Evolutionary conservation across 805 yeast genomes (phyloP), one percentile per base, ranked within the genome.

Genomic region (Yamadazyma sp.): DNA sequence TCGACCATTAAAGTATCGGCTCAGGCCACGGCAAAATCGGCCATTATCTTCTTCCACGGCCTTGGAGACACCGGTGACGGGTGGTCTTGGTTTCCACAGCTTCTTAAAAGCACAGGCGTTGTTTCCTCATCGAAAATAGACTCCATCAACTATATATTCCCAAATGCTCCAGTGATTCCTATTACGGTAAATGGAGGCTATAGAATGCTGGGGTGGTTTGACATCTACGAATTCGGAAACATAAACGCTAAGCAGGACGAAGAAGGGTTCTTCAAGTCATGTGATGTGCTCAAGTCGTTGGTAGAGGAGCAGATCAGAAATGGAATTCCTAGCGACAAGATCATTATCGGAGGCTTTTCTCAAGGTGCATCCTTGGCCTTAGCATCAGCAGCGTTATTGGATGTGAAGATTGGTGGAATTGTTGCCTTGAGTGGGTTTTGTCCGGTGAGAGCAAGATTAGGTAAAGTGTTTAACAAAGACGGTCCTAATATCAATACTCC

Each of bases 261-360:
- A 6, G 64, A 49, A 0, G 88, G 89, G 2, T 78, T 73, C 52
- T 52, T 76, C 49, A 64, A 66, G 36, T 65, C 80, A 9, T 62
- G 78, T 30, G 68, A 70, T 1, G 49, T 60, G 3, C 64, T 82
- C 16, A 65, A 71, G 35, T 49, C 50, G 1, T 63, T 72, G 46
- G 68, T 84, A 28, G 57, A 71, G 14, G 78, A 78, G 38, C 79
- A 82, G 47, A 64, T 75, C 11, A 75, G 73, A 6, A 42, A 57
- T 35, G 78, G 82, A 7, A 73, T 84, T 23, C 70, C 76, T 3
- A 67, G 83, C 0, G 78, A 77, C 12, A 76, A 84, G 37, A 84
- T 93, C 32, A 67, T 93, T n/a, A 67, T 93, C 40, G 98, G 98
- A 23, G 99, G 99, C 0, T 93, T 93, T 57, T 83, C 95, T 4